Evolutionary conservation across 2,329 filamentous ascomycete genomes (phyloP).

Genomic region (Ceratocystis harringtonii): DNA sequence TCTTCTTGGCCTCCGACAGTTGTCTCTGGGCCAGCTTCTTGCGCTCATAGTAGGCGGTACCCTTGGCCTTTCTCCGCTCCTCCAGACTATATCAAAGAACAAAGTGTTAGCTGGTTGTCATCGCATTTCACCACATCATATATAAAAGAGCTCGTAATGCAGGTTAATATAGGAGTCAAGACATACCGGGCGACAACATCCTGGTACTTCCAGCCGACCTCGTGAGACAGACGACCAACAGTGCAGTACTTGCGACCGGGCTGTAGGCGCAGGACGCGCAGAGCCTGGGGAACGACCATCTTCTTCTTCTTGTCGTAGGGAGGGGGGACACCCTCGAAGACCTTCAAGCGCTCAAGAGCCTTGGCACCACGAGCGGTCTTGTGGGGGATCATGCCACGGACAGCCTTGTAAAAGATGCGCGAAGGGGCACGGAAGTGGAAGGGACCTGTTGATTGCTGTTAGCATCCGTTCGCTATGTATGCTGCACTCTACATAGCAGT

Average conservation of each 20-base stretch:
- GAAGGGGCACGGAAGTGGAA: constrained; percentile 99
- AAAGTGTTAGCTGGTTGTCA: neutral
- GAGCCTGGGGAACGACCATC: constrained; percentile 95
- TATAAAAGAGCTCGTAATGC: neutral
- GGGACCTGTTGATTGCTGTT: constrained; percentile 47
- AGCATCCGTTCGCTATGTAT: constrained; percentile 23
- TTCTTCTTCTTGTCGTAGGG: constrained; percentile 99
- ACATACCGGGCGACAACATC: constrained; percentile 94
- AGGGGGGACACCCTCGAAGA: constrained; percentile 97
- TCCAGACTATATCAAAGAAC: constrained; percentile 53
- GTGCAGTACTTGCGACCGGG: constrained; percentile 99
- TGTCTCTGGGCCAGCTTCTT: constrained; percentile 94
- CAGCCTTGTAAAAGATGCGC: constrained; percentile 99
- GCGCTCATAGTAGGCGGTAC: constrained; percentile 97
- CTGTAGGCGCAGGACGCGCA: constrained; percentile 91
- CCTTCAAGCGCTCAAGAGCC: constrained; percentile 96
- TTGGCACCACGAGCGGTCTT: constrained; percentile 97
- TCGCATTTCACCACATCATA: neutral
- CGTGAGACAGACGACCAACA: constrained; percentile 91
- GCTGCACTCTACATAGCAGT: neutral
- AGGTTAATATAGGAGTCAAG: constrained; percentile 1
- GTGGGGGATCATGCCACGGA: constrained; percentile 99
- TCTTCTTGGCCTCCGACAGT: constrained; percentile 85
- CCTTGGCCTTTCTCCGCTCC: constrained; percentile 99
- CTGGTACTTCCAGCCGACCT: constrained; percentile 99